These are phyloP conservation scores for Deinandra increscens DNA, from an alignment of 129 eudicot species.

Conservation along the genomic window DNA sequence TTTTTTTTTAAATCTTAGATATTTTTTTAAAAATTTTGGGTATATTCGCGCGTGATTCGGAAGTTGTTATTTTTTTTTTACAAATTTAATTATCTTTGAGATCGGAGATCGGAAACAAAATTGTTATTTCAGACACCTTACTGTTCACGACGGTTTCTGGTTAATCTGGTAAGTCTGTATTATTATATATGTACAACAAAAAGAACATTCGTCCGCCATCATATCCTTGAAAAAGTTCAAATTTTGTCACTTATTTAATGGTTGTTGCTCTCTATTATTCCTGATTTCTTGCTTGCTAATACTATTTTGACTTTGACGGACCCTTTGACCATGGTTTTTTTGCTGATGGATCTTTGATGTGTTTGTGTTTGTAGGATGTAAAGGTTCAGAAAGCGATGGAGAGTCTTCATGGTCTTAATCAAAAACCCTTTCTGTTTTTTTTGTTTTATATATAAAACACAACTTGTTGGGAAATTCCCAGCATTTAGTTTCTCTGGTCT, in stretches of 20 bases:
- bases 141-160: slow-evolving; percentile 21
- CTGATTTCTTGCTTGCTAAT: slow-evolving; percentile 28
- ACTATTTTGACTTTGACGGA: slow-evolving; percentile 19
- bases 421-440: slow-evolving; percentile 25
- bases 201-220: slow-evolving; percentile 35
- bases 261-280: slow-evolving; percentile 8
- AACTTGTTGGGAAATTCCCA: slow-evolving; percentile 29
- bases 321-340: slow-evolving; percentile 17
- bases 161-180: slow-evolving; percentile 23
- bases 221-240: slow-evolving; percentile 37
- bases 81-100: slow-evolving; percentile 25
- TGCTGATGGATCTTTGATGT: slow-evolving; percentile 33
- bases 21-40: slow-evolving; percentile 17
- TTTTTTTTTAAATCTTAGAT: slow-evolving; percentile 13
- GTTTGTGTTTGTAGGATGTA: slow-evolving; percentile 61
- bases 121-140: slow-evolving; percentile 22
- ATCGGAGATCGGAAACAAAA: slow-evolving; percentile 42
- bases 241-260: slow-evolving; percentile 45
- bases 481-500: slow-evolving; percentile 29
- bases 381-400: slow-evolving; percentile 77
- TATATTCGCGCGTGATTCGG: slow-evolving; percentile 64
- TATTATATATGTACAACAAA: slow-evolving; percentile 28
- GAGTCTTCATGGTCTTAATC: slow-evolving; percentile 59
- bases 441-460: slow-evolving; percentile 11
- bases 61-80: slow-evolving; percentile 6